phyloP scores from a whole-genome alignment of 2,329 filamentous ascomycete genomes.

The Microsporum ferrugineum region DNA sequence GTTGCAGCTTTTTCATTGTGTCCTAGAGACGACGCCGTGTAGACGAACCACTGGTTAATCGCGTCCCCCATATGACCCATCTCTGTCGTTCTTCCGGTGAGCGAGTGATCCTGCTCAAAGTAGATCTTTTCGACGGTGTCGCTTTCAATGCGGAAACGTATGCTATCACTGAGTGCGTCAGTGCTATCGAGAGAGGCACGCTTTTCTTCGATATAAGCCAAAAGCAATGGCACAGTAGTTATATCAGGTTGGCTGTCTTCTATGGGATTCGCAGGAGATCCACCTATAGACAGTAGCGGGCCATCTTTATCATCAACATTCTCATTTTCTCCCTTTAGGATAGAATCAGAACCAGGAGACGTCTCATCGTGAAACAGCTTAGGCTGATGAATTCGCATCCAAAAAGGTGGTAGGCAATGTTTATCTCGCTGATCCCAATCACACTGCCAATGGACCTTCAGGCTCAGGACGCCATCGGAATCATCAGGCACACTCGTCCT shows the following conservation, averaged over 20 bases:
- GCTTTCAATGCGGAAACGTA: constrained; percentile 20
- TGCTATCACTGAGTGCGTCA: constrained; percentile 16
- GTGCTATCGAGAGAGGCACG: constrained; percentile 16
- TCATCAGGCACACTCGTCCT: constrained; percentile 47
- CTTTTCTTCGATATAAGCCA: constrained; percentile 16
- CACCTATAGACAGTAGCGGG: neutral
- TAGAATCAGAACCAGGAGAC: neutral
- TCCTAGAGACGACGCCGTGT: constrained; percentile 17
- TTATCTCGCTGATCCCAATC: constrained; percentile 44
- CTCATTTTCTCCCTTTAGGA: neutral
- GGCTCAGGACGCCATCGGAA: constrained; percentile 49
- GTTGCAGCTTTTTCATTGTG: constrained; percentile 15
- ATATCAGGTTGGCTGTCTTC: neutral
- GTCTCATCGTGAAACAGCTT: neutral
- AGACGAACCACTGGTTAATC: constrained; percentile 21
- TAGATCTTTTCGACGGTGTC: constrained; percentile 16
- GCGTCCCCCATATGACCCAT: constrained; percentile 10
- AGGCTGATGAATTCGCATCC: constrained; percentile 30
- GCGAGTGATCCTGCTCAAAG: constrained; percentile 18
- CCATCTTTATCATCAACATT: neutral
- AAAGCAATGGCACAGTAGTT: constrained; percentile 6
- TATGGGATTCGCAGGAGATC: neutral
- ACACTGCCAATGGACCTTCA: constrained; percentile 46
- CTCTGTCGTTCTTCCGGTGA: constrained; percentile 15
- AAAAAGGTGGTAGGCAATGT: constrained; percentile 48